Evolutionary conservation across 2,329 filamentous ascomycete species (phyloP).

Genomic region (Cercospora sp.): DNA sequence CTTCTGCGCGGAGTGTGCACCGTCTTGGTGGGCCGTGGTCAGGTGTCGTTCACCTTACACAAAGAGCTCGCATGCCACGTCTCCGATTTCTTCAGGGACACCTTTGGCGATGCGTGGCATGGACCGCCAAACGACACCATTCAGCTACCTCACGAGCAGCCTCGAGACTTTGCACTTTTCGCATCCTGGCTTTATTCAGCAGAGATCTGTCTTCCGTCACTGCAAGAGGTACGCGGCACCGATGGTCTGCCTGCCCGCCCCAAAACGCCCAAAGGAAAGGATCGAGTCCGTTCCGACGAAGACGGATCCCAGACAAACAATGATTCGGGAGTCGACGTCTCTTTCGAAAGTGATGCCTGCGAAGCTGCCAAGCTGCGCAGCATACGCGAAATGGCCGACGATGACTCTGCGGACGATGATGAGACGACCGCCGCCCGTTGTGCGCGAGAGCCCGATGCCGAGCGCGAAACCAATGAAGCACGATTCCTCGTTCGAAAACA

Average conservation of each 20-base stretch:
- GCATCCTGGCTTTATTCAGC: conserved; percentile 9
- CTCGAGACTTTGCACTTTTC: conserved; percentile 12
- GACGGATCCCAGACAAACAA: not conserved
- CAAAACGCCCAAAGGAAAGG: not conserved
- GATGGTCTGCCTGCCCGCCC: not conserved
- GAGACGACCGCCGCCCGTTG: conserved; percentile 8
- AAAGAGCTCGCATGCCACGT: conserved; percentile 13
- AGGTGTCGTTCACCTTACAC: conserved; percentile 10
- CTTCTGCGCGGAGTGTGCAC: conserved; percentile 5
- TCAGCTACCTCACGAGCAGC: not conserved
- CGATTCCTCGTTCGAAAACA: conserved; percentile 11
- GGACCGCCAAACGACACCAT: conserved; percentile 4
- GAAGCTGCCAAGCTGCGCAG: not conserved
- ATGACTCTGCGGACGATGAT: conserved; percentile 1
- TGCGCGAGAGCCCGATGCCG: conserved; percentile 8
- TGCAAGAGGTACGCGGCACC: conserved; percentile 4
- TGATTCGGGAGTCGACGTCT: not conserved
- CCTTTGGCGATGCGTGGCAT: conserved; percentile 8
- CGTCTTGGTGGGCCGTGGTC: conserved; percentile 4
- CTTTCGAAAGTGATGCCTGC: not conserved
- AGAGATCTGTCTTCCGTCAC: not conserved
- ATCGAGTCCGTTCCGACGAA: not conserved
- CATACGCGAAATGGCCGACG: not conserved
- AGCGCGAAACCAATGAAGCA: conserved; percentile 11
- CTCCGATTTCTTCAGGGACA: conserved; percentile 5